A percentile compares a stretch with the other conserved stretches of the same genome.
These are phyloP conservation scores for Buxus sempervirens DNA, from an alignment of 164 flowering plant species.

Conservation along the genomic window DNA sequence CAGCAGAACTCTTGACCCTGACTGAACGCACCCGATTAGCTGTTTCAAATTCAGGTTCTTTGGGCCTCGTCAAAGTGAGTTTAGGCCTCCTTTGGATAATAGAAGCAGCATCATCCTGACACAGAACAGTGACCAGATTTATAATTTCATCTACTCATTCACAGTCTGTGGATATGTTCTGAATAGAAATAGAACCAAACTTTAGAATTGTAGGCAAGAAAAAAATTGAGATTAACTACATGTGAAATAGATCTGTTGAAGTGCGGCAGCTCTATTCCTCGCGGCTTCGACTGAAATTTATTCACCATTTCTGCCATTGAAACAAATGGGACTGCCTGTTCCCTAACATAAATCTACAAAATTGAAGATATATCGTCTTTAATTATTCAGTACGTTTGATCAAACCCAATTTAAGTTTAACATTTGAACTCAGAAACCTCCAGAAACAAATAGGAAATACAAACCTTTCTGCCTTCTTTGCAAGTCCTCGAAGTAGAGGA, in stretches of 20 bases:
- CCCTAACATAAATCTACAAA: constrained; percentile 69
- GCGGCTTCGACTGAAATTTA: constrained; percentile 75
- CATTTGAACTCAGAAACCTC: background rate
- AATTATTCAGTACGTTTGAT: constrained; percentile 7
- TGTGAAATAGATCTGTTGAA: constrained; percentile 37
- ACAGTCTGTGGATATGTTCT: too few relatives aligned
- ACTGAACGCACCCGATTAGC: constrained; percentile 63
- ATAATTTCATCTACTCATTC: background rate
- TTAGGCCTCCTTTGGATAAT: constrained; percentile 45
- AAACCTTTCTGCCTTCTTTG: constrained; percentile 79
- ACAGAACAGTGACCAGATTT: background rate
- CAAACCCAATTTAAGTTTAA: background rate
- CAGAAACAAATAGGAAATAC: background rate
- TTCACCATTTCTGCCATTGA: constrained; percentile 83
- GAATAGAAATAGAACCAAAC: too few relatives aligned
- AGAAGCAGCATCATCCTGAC: constrained; percentile 38
- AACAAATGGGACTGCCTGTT: constrained; percentile 61
- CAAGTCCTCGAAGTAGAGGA: constrained; percentile 28
- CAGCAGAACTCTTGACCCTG: constrained; percentile 80
- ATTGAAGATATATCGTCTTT: background rate
- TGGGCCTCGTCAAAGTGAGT: constrained; percentile 79
- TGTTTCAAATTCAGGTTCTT: constrained; percentile 84
- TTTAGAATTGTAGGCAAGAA: too few relatives aligned
- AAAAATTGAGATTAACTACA: constrained; percentile 43
- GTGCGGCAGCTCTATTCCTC: constrained; percentile 52